A percentile compares a stretch with the other conserved stretches of the same genome.
Conservation (phyloP, 2,329 filamentous ascomycete genomes). For the Venturia carpophila region DNA sequence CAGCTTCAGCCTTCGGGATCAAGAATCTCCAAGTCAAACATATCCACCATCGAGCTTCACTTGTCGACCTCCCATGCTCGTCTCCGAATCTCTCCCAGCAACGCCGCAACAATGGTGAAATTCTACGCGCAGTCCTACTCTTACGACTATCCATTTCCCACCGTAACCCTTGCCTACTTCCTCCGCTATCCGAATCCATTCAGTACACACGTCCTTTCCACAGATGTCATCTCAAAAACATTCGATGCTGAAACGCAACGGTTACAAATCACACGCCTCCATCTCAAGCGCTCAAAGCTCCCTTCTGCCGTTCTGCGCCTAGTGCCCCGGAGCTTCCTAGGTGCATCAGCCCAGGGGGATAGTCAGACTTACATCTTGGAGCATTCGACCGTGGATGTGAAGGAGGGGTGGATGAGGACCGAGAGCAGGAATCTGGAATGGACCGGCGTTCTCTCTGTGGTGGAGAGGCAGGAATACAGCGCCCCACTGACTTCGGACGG, state of each 20-base stretch:
- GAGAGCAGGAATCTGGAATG: conserved; percentile 77
- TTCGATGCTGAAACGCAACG: conserved; percentile 67
- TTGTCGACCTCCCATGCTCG: not conserved
- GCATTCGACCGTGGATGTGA: conserved; percentile 69
- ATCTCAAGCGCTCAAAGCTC: conserved; percentile 73
- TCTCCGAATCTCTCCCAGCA: conserved; percentile 2
- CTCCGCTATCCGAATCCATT: conserved; percentile 84
- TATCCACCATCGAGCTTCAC: not conserved
- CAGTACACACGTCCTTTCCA: conserved; percentile 71
- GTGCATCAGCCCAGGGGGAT: conserved; percentile 50
- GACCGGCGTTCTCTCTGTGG: conserved; percentile 68
- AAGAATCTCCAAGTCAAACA: no score
- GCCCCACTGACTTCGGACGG: conserved; percentile 15
- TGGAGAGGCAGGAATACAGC: conserved; percentile 64
- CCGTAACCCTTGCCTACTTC: conserved; percentile 82
- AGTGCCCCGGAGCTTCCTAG: conserved; percentile 60
- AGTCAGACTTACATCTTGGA: conserved; percentile 76
- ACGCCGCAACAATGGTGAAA: conserved; percentile 39
- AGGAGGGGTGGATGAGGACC: conserved; percentile 74
- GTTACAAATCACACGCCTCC: conserved; percentile 69
- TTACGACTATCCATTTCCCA: conserved; percentile 75
- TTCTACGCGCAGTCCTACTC: conserved; percentile 53
- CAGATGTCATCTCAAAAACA: conserved; percentile 68
- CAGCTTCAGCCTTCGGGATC: no score
- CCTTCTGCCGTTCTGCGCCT: conserved; percentile 68